A percentile compares a stretch with the other conserved stretches of the same genome.
phyloP scores from a whole-genome alignment of 2,329 filamentous ascomycete species.

The Trichoderma koningii region DNA sequence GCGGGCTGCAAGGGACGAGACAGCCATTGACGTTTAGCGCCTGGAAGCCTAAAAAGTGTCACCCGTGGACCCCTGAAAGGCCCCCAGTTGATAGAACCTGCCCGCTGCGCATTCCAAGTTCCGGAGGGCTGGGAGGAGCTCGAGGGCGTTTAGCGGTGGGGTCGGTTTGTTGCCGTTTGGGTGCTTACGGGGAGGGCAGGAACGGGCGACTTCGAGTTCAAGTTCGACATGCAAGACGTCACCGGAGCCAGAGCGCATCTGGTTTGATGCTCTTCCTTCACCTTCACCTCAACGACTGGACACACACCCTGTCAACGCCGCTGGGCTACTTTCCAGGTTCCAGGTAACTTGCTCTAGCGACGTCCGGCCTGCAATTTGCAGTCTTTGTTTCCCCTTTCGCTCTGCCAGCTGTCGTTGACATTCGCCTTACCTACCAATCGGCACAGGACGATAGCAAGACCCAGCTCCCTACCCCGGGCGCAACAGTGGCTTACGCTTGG shows the following conservation, averaged over 20 bases:
- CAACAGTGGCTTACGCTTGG: too few species aligned
- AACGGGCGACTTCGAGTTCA: too few species aligned
- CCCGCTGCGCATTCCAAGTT: too few species aligned
- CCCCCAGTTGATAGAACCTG: too few species aligned
- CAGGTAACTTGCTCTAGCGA: neutral
- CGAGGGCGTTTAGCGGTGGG: neutral
- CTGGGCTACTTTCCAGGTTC: neutral
- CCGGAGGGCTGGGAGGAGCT: neutral
- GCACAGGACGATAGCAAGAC: too few species aligned
- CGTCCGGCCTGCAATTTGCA: neutral
- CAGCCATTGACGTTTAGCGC: neutral
- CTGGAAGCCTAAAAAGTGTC: slow-evolving; percentile 7
- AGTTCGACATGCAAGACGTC: too few species aligned
- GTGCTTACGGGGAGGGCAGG: too few species aligned
- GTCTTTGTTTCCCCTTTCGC: neutral
- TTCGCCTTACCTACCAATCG: too few species aligned
- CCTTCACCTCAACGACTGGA: neutral
- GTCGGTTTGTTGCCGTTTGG: neutral
- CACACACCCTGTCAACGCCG: neutral
- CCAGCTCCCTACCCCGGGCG: too few species aligned
- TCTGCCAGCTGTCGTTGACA: too few species aligned
- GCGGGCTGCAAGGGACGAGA: slow-evolving; percentile 13
- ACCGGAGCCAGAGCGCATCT: too few species aligned
- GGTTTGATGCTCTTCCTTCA: neutral
- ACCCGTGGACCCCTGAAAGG: too few species aligned